A percentile compares a stretch with the other conserved stretches of the same genome.
Evolutionary conservation across 768 basidiomycete species (phyloP).

Genomic region (Boletus insuetus): DNA sequence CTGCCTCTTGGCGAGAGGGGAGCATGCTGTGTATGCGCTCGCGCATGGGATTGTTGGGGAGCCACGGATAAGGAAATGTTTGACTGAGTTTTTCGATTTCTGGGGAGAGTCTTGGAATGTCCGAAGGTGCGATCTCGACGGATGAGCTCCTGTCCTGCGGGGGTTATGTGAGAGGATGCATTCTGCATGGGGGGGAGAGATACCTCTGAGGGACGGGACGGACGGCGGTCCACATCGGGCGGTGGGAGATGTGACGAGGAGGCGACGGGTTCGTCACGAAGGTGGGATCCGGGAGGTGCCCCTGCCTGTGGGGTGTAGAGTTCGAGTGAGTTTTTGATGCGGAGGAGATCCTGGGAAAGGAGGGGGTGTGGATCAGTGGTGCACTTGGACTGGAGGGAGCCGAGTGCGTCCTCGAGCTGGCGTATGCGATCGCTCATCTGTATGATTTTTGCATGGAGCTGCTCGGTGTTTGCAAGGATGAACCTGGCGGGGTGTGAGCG

Average conservation of each 20-base stretch:
- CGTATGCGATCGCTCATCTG: constrained; percentile 62
- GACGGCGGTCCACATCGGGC: neutral
- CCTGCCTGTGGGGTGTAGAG: constrained; percentile 43
- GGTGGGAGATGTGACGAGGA: constrained; percentile 12
- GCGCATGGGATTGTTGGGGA: constrained; percentile 59
- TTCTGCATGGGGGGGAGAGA: neutral
- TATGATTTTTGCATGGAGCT: constrained; percentile 61
- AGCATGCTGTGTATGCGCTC: constrained; percentile 62
- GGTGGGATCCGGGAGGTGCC: neutral
- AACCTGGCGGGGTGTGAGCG: constrained; percentile 40
- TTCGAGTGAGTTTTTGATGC: constrained; percentile 67
- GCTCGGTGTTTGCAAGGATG: constrained; percentile 66
- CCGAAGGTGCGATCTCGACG: constrained; percentile 19
- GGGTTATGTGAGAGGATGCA: neutral
- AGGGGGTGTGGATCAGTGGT: constrained; percentile 51
- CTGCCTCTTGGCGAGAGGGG: constrained; percentile 57
- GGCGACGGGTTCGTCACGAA: constrained; percentile 12
- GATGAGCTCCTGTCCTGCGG: constrained; percentile 26
- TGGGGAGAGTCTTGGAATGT: constrained; percentile 24
- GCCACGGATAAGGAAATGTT: constrained; percentile 70
- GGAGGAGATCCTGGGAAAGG: constrained; percentile 54
- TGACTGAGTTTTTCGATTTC: constrained; percentile 51
- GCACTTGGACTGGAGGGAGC: constrained; percentile 39
- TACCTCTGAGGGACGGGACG: constrained; percentile 28
- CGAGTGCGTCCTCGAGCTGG: constrained; percentile 60